Evolutionary conservation across 306 rosid species (phyloP), one percentile per base, ranked within the genome.

Genomic region (Echinosophora koreensis): DNA sequence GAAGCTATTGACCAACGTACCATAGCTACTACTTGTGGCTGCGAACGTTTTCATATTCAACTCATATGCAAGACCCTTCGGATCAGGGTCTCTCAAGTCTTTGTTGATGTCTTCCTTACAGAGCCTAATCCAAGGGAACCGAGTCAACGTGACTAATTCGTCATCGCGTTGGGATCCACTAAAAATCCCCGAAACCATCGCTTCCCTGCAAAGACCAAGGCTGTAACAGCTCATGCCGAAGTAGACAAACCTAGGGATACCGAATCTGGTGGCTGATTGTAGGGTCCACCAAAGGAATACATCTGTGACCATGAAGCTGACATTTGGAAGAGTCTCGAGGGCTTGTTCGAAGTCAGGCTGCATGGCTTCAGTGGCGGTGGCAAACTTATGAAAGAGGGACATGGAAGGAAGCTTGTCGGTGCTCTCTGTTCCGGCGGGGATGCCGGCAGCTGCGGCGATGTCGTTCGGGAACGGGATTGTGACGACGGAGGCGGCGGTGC

Each of bases 291-390:
- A 62, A 10, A 74, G 71, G 16, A 62, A 74, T 15, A 1, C 37
- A n/a, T 74, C 71, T 51, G 79, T 61, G 71, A 74, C 71, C 79
- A 74, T 74, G 71, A 74, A 62, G 63, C 3, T 62, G 51, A 74
- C 63, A 49, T 47, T 35, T 15, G 63, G 71, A 9, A 50, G 71
- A 13, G 61, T 11, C 4, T 74, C 1, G 5, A 74, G 62, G 39
- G 57, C 62, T 3, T 17, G 28, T 0, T 74, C 79, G 15, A 62
- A 74, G 28, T 62, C 52, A 0, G 79, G 52, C 10, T 74, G 71
- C 39, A 62, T 74, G 5, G 71, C 6, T 6, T n/a, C 41, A 1
- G 79, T 74, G 71, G 79, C 71, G 3, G 0, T 1, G 27, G 52
- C 63, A 52, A 74, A 62, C 11, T 46, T 27, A 37, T 6, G 2